phyloP scores from a whole-genome alignment of 805 yeast species.

The Scheffersomyces amazonensis region DNA sequence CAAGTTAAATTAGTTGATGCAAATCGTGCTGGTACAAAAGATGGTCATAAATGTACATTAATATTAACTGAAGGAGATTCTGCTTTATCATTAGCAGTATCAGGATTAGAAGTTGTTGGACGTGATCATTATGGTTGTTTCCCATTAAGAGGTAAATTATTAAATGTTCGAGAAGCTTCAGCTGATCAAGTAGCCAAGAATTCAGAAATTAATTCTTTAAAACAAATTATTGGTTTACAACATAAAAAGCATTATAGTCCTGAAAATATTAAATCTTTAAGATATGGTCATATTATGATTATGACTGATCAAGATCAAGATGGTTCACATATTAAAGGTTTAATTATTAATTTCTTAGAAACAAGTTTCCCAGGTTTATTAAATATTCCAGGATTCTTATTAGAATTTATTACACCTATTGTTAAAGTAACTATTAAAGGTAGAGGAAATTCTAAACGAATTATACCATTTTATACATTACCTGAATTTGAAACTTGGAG shows the following conservation, averaged over 20 bases:
- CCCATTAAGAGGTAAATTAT: constrained; percentile 91
- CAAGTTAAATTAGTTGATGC: constrained; percentile 93
- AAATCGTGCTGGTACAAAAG: constrained; percentile 91
- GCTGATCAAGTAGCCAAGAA: constrained; percentile 93
- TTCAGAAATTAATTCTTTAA: constrained; percentile 91
- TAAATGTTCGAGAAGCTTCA: constrained; percentile 95
- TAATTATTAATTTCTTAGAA: constrained; percentile 89
- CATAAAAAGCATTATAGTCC: constrained; percentile 75
- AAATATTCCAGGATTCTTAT: constrained; percentile 84
- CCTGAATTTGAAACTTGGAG: constrained; percentile 96
- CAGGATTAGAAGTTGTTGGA: constrained; percentile 93
- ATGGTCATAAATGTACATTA: constrained; percentile 87
- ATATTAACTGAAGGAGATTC: constrained; percentile 97
- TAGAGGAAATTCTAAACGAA: constrained; percentile 52
- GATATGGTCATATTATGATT: constrained; percentile 97
- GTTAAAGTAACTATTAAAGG: constrained; percentile 77
- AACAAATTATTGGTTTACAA: constrained; percentile 92
- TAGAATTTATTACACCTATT: constrained; percentile 95
- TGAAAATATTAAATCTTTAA: constrained; percentile 64
- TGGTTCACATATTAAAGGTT: constrained; percentile 96
- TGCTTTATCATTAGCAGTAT: constrained; percentile 86
- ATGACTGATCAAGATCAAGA: constrained; percentile 99
- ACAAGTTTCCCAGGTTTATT: constrained; percentile 91
- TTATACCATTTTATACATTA: constrained; percentile 83
- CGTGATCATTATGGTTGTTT: constrained; percentile 93